phyloP scores from a whole-genome alignment of 2,329 filamentous ascomycete genomes.

The Colletotrichum sp. region DNA sequence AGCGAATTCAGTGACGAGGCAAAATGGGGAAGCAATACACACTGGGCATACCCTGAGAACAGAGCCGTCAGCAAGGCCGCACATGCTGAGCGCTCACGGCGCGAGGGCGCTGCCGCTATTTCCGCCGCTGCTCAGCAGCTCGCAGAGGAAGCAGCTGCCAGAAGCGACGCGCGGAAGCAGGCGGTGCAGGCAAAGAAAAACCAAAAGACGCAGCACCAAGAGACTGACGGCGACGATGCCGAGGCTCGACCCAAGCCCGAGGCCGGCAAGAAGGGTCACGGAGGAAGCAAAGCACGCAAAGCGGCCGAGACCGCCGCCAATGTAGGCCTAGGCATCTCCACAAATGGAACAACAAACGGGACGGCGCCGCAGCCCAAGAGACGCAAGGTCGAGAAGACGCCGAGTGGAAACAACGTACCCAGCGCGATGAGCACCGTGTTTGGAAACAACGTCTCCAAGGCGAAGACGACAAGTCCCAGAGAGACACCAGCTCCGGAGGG shows the following conservation, averaged over 20 bases:
- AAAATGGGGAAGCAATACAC: conserved; percentile 86
- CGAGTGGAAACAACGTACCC: conserved; percentile 56
- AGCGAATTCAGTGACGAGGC: conserved; percentile 93
- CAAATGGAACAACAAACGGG: conserved; percentile 54
- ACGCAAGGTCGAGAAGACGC: conserved; percentile 78
- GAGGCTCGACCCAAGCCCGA: conserved; percentile 55
- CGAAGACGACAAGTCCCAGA: conserved; percentile 68
- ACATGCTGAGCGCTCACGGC: conserved; percentile 74
- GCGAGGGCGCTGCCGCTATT: conserved; percentile 79
- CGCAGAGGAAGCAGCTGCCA: conserved; percentile 82
- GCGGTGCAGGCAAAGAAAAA: conserved; percentile 79
- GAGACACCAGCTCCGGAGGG: conserved; percentile 71
- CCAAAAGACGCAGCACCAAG: conserved; percentile 70
- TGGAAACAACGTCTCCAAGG: conserved; percentile 56
- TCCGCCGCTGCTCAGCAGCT: conserved; percentile 78
- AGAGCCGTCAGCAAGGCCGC: conserved; percentile 66
- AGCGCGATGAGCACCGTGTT: conserved; percentile 70
- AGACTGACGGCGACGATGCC: conserved; percentile 81
- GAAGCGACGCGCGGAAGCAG: conserved; percentile 86
- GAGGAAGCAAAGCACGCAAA: conserved; percentile 68
- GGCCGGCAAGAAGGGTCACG: conserved; percentile 65
- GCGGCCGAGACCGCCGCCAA: conserved; percentile 54
- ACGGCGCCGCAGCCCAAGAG: conserved; percentile 70
- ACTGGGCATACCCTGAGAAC: conserved; percentile 95
- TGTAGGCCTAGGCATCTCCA: conserved; percentile 71